phyloP scores from a whole-genome alignment of 768 basidiomycete species.

The Fomitopsis pulvina region DNA sequence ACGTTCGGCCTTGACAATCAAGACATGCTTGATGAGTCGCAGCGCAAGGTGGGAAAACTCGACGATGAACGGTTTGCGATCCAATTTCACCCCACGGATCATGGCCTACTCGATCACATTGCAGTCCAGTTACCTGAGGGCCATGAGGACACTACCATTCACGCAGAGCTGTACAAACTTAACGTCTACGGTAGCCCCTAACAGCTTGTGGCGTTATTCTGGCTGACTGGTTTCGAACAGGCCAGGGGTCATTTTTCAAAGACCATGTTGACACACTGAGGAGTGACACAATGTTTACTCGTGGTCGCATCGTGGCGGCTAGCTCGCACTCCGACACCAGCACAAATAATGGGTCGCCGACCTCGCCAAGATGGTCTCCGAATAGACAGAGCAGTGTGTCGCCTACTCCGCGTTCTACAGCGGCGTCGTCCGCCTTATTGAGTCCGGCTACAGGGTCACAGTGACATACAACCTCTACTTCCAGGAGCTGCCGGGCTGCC shows the following conservation, averaged over 20 bases:
- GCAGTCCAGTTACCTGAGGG: conserved; percentile 11
- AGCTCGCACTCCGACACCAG: conserved; percentile 25
- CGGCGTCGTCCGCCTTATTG: conserved; percentile 35
- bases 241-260: conserved; percentile 11
- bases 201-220: not conserved
- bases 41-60: conserved; percentile 22
- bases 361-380: conserved; percentile 22
- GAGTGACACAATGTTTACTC: conserved; percentile 30
- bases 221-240: not conserved
- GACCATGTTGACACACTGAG: conserved; percentile 9
- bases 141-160: conserved; percentile 14
- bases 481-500: not conserved
- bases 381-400: conserved; percentile 10
- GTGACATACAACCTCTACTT: conserved; percentile 38
- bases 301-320: conserved; percentile 38
- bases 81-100: conserved; percentile 6
- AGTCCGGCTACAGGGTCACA: conserved; percentile 35
- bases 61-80: conserved; percentile 14
- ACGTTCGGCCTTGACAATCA: conserved; percentile 14
- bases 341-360: conserved; percentile 21
- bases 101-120: conserved; percentile 10
- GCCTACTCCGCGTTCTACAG: conserved; percentile 38
- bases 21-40: conserved; percentile 18
- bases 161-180: conserved; percentile 36
- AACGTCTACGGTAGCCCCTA: conserved; percentile 36